phyloP scores from a whole-genome alignment of 257 asterid genomes.

The Orobanche coerulescens region DNA sequence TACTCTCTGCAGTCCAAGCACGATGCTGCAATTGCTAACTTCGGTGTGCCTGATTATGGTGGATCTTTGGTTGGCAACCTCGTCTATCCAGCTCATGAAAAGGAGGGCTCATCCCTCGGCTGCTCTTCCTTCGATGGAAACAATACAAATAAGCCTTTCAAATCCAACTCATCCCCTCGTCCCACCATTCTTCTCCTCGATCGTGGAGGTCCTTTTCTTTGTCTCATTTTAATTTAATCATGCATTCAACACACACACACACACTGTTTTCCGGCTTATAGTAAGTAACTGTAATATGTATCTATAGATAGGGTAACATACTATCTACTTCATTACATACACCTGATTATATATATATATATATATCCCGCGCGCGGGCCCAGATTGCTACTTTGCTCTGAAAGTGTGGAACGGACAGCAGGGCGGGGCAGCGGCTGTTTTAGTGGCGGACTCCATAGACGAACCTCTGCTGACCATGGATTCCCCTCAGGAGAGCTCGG shows the following conservation, averaged over 20 bases:
- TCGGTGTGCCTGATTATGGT: conserved; percentile 93
- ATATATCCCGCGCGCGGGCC: not conserved
- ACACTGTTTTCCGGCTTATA: too few relatives aligned
- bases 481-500: conserved; percentile 69
- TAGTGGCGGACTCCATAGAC: conserved; percentile 70
- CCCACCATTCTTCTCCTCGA: conserved; percentile 80
- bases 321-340: too few relatives aligned
- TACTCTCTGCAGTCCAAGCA: conserved; percentile 45
- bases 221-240: too few relatives aligned
- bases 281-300: too few relatives aligned
- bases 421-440: conserved; percentile 85
- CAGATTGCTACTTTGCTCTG: conserved; percentile 80
- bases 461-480: conserved; percentile 85
- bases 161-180: conserved; percentile 51
- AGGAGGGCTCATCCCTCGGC: too few relatives aligned
- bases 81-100: conserved; percentile 62
- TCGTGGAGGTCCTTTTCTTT: conserved; percentile 58
- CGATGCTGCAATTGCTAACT: conserved; percentile 86
- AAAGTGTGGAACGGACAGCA: conserved; percentile 86
- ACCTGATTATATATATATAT: too few relatives aligned
- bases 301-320: too few relatives aligned
- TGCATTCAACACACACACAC: too few relatives aligned
- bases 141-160: conserved; percentile 73
- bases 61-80: conserved; percentile 73
- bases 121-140: conserved; percentile 58